A percentile compares a stretch with the other conserved stretches of the same genome.
Conservation (phyloP, 768 basidiomycete species). For the Trametes sanguinea region DNA sequence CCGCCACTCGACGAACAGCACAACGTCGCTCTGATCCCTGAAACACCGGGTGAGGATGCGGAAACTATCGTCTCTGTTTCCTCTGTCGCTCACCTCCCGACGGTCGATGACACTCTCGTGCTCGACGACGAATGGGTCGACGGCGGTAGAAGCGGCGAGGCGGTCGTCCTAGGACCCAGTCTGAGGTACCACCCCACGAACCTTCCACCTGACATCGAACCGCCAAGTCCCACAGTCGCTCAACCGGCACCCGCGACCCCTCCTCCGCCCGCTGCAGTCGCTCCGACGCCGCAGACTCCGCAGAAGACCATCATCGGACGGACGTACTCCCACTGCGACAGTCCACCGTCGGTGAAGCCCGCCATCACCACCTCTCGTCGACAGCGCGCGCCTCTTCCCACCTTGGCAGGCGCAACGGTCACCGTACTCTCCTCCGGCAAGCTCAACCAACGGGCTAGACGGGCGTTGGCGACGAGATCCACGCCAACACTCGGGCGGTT, state of each 20-base stretch:
- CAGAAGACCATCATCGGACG: not conserved
- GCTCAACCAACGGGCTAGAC: conserved; percentile 2
- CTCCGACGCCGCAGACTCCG: not conserved
- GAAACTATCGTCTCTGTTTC: too few relatives aligned
- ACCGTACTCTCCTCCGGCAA: not conserved
- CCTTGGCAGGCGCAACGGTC: not conserved
- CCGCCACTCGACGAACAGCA: too few relatives aligned
- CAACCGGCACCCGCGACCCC: too few relatives aligned
- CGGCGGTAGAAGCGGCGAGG: too few relatives aligned
- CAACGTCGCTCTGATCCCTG: too few relatives aligned
- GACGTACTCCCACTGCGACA: not conserved
- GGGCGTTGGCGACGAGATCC: not conserved
- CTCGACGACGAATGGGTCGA: too few relatives aligned
- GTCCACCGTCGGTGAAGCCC: not conserved
- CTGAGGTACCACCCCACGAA: not conserved
- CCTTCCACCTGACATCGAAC: too few relatives aligned
- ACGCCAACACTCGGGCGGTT: not conserved
- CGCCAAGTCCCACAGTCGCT: not conserved
- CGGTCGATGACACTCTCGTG: too few relatives aligned
- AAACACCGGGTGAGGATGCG: not conserved
- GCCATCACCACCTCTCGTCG: not conserved
- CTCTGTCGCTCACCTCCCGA: too few relatives aligned
- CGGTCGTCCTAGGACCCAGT: too few relatives aligned
- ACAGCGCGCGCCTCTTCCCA: not conserved
- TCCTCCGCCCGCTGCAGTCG: not conserved